Evolutionary conservation across 1,284 basidiomycete species (phyloP).

Genomic region (Exobasidium rhododendri): DNA sequence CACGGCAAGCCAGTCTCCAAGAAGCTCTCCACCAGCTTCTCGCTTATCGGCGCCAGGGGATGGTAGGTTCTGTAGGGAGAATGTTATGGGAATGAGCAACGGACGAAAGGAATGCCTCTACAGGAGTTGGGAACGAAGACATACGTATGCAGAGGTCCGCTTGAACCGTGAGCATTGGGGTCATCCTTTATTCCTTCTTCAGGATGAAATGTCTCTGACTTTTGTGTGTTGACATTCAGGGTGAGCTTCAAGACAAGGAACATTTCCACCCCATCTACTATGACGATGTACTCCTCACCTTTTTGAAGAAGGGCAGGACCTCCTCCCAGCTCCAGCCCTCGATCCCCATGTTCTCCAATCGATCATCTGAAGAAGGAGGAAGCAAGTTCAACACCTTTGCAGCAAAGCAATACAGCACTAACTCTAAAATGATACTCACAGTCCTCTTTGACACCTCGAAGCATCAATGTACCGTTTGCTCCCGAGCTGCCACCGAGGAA

Average conservation of each 20-base stretch:
- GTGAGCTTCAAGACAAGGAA: not conserved
- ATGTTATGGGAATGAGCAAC: not conserved
- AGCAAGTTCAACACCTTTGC: not conserved
- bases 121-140: not conserved
- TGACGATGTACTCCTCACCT: slow-evolving; percentile 4
- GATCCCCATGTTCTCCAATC: slow-evolving; percentile 31
- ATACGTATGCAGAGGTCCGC: slow-evolving; percentile 17
- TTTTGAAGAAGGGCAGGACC: slow-evolving; percentile 26
- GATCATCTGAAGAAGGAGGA: slow-evolving; percentile 18
- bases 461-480: slow-evolving; percentile 18
- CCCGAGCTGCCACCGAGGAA: slow-evolving; percentile 9
- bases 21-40: slow-evolving; percentile 19
- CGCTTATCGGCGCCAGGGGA: slow-evolving; percentile 16
- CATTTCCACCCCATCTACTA: too few species aligned
- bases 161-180: slow-evolving; percentile 9
- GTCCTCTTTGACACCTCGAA: slow-evolving; percentile 37
- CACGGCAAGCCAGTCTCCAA: slow-evolving; percentile 16
- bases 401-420: slow-evolving; percentile 14
- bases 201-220: slow-evolving; percentile 6
- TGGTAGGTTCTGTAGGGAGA: not conserved
- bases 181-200: not conserved
- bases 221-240: not conserved
- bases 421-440: too few species aligned
- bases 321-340: slow-evolving; percentile 39
- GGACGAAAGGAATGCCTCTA: not conserved